Evolutionary conservation across 345 rosid genomes (phyloP).

Genomic region (Heritiera littoralis): DNA sequence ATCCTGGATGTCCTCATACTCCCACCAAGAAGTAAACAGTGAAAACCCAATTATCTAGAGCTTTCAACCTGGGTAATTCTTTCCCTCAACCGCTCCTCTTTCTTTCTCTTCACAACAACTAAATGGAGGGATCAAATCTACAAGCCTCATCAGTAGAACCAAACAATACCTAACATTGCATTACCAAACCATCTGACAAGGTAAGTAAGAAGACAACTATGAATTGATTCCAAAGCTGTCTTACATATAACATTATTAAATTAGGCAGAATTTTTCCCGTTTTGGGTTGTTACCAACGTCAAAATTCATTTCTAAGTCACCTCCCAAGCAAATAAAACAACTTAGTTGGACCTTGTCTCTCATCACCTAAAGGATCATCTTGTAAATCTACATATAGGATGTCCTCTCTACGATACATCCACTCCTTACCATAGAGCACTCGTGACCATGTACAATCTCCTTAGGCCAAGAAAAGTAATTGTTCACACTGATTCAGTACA

Average conservation of each 20-base stretch:
- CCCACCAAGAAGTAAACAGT: neutral
- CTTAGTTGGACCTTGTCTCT: neutral
- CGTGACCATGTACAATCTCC: neutral
- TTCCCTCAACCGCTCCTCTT: neutral
- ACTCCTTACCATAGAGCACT: neutral
- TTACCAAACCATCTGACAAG: neutral
- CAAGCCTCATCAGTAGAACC: neutral
- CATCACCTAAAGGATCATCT: neutral
- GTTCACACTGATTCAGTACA: neutral
- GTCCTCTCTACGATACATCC: conserved; percentile 7
- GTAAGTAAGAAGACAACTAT: neutral
- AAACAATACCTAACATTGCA: neutral
- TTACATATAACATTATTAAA: neutral
- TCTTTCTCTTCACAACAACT: neutral
- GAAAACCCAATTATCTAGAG: neutral
- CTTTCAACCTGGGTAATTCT: neutral
- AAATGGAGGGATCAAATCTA: conserved; percentile 2
- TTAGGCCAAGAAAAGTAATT: neutral
- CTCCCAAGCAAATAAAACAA: neutral
- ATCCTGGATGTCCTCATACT: neutral
- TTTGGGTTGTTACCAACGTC: neutral
- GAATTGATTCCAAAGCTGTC: neutral
- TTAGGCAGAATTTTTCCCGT: neutral
- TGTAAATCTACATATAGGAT: neutral
- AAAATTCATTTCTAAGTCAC: neutral